Conservation (phyloP, 2,329 filamentous ascomycete genomes). For the Venturiaceae sp. region DNA sequence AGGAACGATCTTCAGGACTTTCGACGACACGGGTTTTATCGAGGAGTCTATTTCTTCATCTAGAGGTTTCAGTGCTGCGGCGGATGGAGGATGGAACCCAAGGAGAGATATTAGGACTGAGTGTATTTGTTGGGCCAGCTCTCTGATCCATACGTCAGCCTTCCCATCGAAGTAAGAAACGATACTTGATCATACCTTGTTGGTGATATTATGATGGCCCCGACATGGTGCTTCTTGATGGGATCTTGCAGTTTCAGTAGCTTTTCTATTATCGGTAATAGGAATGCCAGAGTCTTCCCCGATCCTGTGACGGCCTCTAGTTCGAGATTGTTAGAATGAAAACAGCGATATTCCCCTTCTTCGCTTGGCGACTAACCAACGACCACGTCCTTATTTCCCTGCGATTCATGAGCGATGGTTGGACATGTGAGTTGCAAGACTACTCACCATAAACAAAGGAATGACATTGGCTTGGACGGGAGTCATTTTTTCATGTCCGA, state of each 20-base stretch:
- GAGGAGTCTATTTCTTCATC: constrained; percentile 29
- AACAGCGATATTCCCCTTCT: background rate
- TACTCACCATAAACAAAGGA: constrained; percentile 77
- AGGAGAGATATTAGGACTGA: constrained; percentile 68
- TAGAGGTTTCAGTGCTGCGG: constrained; percentile 51
- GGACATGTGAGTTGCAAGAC: too few species aligned
- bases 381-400: constrained; percentile 81
- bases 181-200: constrained; percentile 41
- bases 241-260: constrained; percentile 71
- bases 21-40: constrained; percentile 26
- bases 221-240: constrained; percentile 81
- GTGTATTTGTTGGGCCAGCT: constrained; percentile 85
- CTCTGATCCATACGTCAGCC: constrained; percentile 39
- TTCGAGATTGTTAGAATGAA: too few species aligned
- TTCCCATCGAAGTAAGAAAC: background rate
- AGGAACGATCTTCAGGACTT: constrained; percentile 52
- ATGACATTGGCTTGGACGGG: constrained; percentile 92
- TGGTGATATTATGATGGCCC: constrained; percentile 84
- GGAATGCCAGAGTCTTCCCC: constrained; percentile 80
- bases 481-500: constrained; percentile 82
- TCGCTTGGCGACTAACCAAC: constrained; percentile 40
- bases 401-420: too few species aligned
- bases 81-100: constrained; percentile 73
- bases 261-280: constrained; percentile 75
- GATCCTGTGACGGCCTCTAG: constrained; percentile 82